Evolutionary conservation across 2,329 filamentous ascomycete species (phyloP), one percentile per base, ranked within the genome.

Genomic region (Talaromyces funiculosus): DNA sequence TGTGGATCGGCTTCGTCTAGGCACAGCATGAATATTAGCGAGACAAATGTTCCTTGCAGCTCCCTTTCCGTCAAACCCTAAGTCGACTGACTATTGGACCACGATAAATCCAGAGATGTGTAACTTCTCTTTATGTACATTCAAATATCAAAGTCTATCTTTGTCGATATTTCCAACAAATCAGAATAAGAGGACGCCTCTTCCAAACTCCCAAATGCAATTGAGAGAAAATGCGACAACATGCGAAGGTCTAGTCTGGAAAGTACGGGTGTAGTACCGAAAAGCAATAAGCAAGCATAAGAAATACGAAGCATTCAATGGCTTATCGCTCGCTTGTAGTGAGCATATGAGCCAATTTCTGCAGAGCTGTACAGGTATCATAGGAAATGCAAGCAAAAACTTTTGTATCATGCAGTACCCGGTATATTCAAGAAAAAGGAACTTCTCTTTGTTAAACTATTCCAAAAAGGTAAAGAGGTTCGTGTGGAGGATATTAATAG

Each of bases 401-500:
- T 54, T 40, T 37, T 37, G 20, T 53, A 57, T 43, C 22, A 22
- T 18, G 35, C 38, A 57, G 22, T n/a, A 18, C 29, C 43, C 24
- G 22, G 18, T 45, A n/a, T 45, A 18, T 31, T 31, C 37, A 60
- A 59, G 49, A 31, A 60, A 62, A 45, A 56, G 57, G 61, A 63
- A 62, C 54, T 47, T 37, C 29, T 45, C 51, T 49, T 43, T 29
- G 7, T 42, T 9, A 26, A 51, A 65, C 64, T 73, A 91, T 64
- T 97, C 92, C 70, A 97, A 81, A 77, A 97, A 97, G 1, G 92
- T 97, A 73, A 99, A 97, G 61, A 99, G 84, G 78, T 92, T 93
- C 20, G 94, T 97, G 74, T 99, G 94, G 65, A 99, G 82, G 69
- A 97, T 91, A 73, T 95, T 97, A 82, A 99, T 89, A 33, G 94